Percentiles rank a stretch among this genome's conserved stretches.
Conservation (phyloP, 495 filamentous ascomycete genomes). For the Venustampulla echinocandica region DNA sequence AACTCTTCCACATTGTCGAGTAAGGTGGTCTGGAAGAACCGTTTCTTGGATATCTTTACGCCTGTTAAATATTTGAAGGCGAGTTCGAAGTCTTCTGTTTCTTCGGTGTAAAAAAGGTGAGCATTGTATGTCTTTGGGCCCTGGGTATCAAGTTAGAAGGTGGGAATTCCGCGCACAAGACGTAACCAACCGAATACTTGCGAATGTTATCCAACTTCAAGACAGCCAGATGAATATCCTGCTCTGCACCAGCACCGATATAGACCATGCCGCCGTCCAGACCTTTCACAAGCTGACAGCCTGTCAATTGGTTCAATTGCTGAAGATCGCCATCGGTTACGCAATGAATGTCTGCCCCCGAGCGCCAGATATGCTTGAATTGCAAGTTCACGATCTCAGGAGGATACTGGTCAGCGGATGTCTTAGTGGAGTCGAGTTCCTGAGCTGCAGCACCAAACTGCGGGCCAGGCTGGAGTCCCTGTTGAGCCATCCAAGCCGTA, state of each 20-base stretch:
- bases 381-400: conserved; percentile 8
- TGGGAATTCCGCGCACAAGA: not conserved
- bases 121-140: not conserved
- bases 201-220: conserved; percentile 31
- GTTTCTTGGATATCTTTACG: conserved; percentile 13
- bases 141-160: not conserved
- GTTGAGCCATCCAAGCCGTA: not conserved
- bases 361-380: conserved; percentile 6
- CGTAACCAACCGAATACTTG: conserved; percentile 27
- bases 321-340: conserved; percentile 16
- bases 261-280: conserved; percentile 25
- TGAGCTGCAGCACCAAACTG: not conserved
- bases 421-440: not conserved
- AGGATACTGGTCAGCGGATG: not conserved
- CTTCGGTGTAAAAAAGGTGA: conserved; percentile 33
- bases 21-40: conserved; percentile 17
- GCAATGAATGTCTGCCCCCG: not conserved
- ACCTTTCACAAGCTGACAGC: conserved; percentile 21
- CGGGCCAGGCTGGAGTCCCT: not conserved
- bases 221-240: conserved; percentile 17
- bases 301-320: conserved; percentile 21
- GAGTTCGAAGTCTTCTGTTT: conserved; percentile 25
- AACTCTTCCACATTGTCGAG: conserved; percentile 13
- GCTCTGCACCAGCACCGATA: conserved; percentile 24
- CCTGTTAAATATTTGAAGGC: conserved; percentile 23